Evolutionary conservation across 1,284 basidiomycete species (phyloP), one percentile per base, ranked within the genome.

Genomic region (Neolentinus lepideus): DNA sequence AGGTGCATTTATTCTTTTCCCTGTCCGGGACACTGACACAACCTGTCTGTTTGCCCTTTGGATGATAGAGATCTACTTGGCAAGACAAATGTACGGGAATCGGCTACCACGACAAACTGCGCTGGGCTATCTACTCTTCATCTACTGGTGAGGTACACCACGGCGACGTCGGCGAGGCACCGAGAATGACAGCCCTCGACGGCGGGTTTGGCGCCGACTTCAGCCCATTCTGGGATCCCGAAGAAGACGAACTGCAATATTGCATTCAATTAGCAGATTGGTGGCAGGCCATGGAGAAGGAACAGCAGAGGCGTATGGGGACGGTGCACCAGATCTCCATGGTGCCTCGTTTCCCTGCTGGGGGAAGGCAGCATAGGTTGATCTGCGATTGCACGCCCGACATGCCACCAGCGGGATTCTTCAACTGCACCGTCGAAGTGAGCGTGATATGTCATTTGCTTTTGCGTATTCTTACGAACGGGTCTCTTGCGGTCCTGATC

Each of bases 331-430:
- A 66, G 38, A 61, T 68, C 24, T 43, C 38, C 63, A 53, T 26
- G 58, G 52, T 29, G 55, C 26, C 21, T 36, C 38, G 29, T 10
- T 56, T 52, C 22, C n/a, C 51, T 48, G 38, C 14, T 57, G 38
- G 11, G 46, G 47, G 43, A 38, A 57, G 78, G 51, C 60, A 67
- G 24, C 84, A 87, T 60, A 69, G 74, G 35, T 65, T 84, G 2
- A 73, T 88, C 50, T 70, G 70, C 24, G 81, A 84, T 48, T 74
- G 73, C 4, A 69, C 70, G 6, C 80, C 81, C 0, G 64, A 72
- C 45, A 68, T 68, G 16, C 59, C 61, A 24, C 61, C 64, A 25
- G 47, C 22, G 3, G 47, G 47, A 6, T 50, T 25, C 27, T 50
- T 50, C 47, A 29, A 50, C 22, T 50, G 47, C 27, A 50, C 47